Evolutionary conservation across 306 rosid species (phyloP).

Genomic region (Argentina anserina): DNA sequence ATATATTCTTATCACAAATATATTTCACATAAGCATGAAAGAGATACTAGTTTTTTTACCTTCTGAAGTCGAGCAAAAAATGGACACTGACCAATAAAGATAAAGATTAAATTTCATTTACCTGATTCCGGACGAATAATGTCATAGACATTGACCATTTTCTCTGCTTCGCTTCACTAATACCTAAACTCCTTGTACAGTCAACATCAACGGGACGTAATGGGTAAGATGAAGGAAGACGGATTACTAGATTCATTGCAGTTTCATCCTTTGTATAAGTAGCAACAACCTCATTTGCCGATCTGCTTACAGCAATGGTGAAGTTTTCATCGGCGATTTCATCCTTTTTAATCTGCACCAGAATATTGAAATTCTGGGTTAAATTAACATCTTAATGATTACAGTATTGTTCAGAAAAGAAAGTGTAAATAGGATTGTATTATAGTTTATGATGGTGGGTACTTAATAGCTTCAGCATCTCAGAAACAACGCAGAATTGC

Average conservation of each 20-base stretch:
- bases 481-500: neutral
- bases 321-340: slow-evolving; percentile 77
- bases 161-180: slow-evolving; percentile 84
- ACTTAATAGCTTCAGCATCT: neutral
- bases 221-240: slow-evolving; percentile 89
- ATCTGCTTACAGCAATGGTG: slow-evolving; percentile 80
- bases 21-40: neutral
- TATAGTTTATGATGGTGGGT: neutral
- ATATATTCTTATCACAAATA: neutral
- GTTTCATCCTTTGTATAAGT: slow-evolving; percentile 97
- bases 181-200: slow-evolving; percentile 85
- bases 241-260: slow-evolving; percentile 91
- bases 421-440: neutral
- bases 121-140: slow-evolving; percentile 92
- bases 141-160: slow-evolving; percentile 97
- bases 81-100: neutral
- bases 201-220: slow-evolving; percentile 87
- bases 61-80: neutral
- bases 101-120: slow-evolving; percentile 22
- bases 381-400: neutral
- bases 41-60: neutral
- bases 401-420: neutral
- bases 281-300: slow-evolving; percentile 95
- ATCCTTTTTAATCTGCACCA: slow-evolving; percentile 78
- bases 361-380: slow-evolving; percentile 22